These are phyloP conservation scores for Sporisorium scitamineum DNA, from an alignment of 1,284 basidiomycete genomes.

Conservation along the genomic window DNA sequence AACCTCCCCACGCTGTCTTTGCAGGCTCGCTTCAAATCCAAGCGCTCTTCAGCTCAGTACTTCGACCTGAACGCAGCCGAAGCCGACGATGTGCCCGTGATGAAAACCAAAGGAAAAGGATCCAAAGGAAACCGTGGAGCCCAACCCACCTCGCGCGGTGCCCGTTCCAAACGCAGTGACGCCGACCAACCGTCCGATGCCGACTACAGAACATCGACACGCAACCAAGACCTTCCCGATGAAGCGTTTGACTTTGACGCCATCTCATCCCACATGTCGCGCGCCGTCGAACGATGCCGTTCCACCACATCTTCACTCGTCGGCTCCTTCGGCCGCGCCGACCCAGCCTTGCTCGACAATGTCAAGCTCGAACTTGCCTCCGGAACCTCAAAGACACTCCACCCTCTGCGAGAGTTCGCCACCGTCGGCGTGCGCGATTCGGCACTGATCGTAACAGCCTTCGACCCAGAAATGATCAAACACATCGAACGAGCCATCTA, in stretches of 20 bases:
- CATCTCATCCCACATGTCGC: slow-evolving; percentile 49
- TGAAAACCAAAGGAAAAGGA: slow-evolving; percentile 62
- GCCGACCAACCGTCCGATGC: slow-evolving; percentile 12
- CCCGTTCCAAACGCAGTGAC: slow-evolving; percentile 45
- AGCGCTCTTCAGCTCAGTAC: slow-evolving; percentile 46
- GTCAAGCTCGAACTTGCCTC: slow-evolving; percentile 52
- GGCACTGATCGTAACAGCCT: slow-evolving; percentile 62
- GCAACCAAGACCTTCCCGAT: slow-evolving; percentile 53
- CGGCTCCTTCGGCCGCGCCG: slow-evolving; percentile 55
- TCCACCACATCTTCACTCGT: slow-evolving; percentile 50
- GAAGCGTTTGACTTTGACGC: slow-evolving; percentile 55
- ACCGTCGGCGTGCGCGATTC: slow-evolving; percentile 66
- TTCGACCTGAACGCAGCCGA: slow-evolving; percentile 39
- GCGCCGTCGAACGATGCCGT: slow-evolving; percentile 52
- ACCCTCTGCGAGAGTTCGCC: slow-evolving; percentile 62
- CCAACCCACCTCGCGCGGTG: slow-evolving; percentile 28
- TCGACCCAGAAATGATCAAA: slow-evolving; percentile 61
- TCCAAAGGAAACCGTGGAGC: slow-evolving; percentile 39
- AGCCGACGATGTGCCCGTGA: slow-evolving; percentile 59
- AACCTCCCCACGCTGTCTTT: neutral
- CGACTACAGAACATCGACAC: slow-evolving; percentile 45
- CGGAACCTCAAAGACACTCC: slow-evolving; percentile 21
- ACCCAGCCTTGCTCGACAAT: slow-evolving; percentile 58
- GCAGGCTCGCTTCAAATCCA: slow-evolving; percentile 40
- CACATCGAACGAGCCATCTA: slow-evolving; percentile 67